Evolutionary conservation across 345 rosid species (phyloP).

Genomic region (Zanthoxylum bungeanum): DNA sequence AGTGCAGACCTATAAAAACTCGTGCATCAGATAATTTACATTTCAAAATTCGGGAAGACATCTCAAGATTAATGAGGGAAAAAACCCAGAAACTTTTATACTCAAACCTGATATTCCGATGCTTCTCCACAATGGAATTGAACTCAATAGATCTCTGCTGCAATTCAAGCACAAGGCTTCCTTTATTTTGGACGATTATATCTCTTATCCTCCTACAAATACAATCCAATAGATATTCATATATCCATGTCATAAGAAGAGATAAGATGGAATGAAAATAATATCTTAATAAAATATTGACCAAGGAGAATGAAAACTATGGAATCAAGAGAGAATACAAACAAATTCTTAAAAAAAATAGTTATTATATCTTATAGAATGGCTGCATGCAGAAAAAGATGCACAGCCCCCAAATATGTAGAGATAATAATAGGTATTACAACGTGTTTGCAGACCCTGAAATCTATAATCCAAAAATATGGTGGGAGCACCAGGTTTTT

Average conservation of each 20-base stretch:
- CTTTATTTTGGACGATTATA: constrained; percentile 67
- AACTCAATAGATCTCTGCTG: constrained; percentile 98
- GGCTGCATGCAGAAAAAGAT: background rate
- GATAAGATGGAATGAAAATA: constrained; percentile 6
- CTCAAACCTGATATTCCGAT: constrained; percentile 68
- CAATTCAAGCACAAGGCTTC: constrained; percentile 93
- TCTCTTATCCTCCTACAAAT: constrained; percentile 74
- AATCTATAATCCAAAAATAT: background rate
- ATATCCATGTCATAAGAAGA: constrained; percentile 2
- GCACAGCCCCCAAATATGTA: background rate
- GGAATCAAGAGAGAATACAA: background rate
- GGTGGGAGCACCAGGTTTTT: background rate
- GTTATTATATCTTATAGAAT: background rate
- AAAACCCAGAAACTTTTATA: constrained; percentile 5
- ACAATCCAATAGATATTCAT: constrained; percentile 16
- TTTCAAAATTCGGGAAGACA: constrained; percentile 7
- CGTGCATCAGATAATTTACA: constrained; percentile 26
- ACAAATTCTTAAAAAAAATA: background rate
- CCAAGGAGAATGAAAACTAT: background rate
- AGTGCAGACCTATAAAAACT: constrained; percentile 65
- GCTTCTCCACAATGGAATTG: constrained; percentile 84
- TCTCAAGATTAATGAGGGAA: constrained; percentile 7
- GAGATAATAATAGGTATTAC: background rate
- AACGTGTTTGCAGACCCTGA: background rate
- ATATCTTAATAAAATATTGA: background rate